These are phyloP conservation scores for Magnaporthiopsis incrustans DNA, from an alignment of 2,329 filamentous ascomycete species.

Conservation along the genomic window DNA sequence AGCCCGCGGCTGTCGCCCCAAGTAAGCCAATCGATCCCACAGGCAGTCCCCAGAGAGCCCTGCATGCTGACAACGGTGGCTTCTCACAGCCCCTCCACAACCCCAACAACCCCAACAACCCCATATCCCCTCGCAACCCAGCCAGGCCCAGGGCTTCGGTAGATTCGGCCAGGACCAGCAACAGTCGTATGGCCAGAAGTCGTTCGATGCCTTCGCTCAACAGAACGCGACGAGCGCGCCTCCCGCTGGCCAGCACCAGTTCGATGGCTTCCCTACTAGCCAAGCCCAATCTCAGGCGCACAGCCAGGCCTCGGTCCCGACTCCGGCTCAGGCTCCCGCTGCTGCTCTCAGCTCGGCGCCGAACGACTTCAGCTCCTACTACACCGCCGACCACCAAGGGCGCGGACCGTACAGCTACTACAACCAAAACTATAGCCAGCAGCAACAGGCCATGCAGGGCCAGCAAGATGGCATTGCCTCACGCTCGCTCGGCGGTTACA, in stretches of 20 bases:
- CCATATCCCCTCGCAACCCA: slow-evolving; percentile 33
- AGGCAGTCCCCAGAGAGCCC: slow-evolving; percentile 23
- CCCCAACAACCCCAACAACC: slow-evolving; percentile 27
- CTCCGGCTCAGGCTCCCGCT: slow-evolving; percentile 44
- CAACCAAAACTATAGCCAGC: slow-evolving; percentile 52
- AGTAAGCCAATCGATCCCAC: slow-evolving; percentile 23
- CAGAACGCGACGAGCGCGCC: slow-evolving; percentile 48
- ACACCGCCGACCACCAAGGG: slow-evolving; percentile 65
- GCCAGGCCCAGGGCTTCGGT: slow-evolving; percentile 43
- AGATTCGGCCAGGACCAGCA: slow-evolving; percentile 64
- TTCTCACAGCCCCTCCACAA: slow-evolving; percentile 28
- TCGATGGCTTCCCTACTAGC: slow-evolving; percentile 47
- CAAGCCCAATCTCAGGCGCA: slow-evolving; percentile 53
- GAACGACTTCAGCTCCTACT: slow-evolving; percentile 78
- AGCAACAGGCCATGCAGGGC: slow-evolving; percentile 44
- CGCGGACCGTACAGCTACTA: slow-evolving; percentile 75
- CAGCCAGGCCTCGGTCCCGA: slow-evolving; percentile 46
- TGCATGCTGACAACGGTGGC: slow-evolving; percentile 26
- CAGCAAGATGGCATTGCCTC: slow-evolving; percentile 72
- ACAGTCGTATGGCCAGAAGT: slow-evolving; percentile 61
- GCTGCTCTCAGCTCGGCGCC: slow-evolving; percentile 66
- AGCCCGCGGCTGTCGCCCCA: slow-evolving; percentile 27
- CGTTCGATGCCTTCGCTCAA: slow-evolving; percentile 80
- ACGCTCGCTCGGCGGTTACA: slow-evolving; percentile 71
- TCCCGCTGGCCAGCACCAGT: slow-evolving; percentile 41